Evolutionary conservation across 2,329 filamentous ascomycete genomes (phyloP).

Genomic region (Trichoderma sp.): DNA sequence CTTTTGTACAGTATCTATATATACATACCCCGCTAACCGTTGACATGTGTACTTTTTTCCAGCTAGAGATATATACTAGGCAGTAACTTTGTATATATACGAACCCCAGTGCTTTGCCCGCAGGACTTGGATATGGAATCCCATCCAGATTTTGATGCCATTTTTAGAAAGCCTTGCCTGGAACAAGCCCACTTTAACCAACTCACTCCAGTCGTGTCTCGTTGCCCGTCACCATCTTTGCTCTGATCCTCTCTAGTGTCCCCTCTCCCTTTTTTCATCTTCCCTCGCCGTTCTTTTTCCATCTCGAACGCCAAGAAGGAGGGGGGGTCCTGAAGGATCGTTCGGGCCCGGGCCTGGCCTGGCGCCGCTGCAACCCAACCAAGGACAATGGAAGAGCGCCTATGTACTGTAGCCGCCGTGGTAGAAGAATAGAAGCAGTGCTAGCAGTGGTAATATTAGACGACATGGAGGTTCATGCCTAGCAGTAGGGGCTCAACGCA

Average conservation of each 20-base stretch:
- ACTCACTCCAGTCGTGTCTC: conserved; percentile 3
- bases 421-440: background rate
- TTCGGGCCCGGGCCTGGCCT: background rate
- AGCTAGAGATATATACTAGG: background rate
- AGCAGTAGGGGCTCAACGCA: background rate
- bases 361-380: background rate
- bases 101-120: no score
- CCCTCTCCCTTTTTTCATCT: background rate
- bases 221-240: conserved; percentile 17
- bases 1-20: background rate
- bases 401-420: background rate
- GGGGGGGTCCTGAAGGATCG: background rate
- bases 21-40: background rate
- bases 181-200: background rate
- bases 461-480: background rate
- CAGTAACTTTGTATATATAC: no score
- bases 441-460: background rate
- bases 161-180: conserved; percentile 18
- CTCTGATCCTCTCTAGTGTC: no score
- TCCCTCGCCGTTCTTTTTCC: background rate
- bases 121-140: background rate
- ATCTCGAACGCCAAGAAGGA: background rate
- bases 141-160: background rate
- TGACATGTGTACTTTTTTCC: background rate
- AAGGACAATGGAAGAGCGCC: background rate